A percentile compares a stretch with the other conserved stretches of the same genome.
Evolutionary conservation across 129 eudicot genomes (phyloP).

Genomic region (Chrysanthemum lavandulifolium): DNA sequence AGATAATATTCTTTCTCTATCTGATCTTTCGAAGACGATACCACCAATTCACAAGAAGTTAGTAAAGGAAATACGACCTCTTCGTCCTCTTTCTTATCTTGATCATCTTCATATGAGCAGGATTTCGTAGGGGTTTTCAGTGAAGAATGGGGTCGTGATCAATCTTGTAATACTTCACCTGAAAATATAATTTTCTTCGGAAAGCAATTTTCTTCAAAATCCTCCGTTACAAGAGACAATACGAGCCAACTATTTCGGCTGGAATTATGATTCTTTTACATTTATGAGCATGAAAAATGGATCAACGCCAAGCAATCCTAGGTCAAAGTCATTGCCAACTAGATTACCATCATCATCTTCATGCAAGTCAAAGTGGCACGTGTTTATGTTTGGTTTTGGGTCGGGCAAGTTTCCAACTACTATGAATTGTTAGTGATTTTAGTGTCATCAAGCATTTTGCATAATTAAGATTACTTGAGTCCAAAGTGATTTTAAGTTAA

Average conservation of each 20-base stretch:
- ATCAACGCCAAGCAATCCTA: background rate
- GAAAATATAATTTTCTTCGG: slow-evolving; percentile 14
- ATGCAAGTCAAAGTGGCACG: slow-evolving; percentile 1
- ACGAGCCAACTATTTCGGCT: slow-evolving; percentile 2
- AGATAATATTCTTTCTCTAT: slow-evolving; percentile 4
- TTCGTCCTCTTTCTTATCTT: background rate
- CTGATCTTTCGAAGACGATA: background rate
- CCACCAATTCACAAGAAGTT: background rate
- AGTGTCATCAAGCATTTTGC: too few species aligned
- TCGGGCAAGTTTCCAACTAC: slow-evolving; percentile 32
- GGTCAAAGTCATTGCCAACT: background rate
- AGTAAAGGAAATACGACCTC: background rate
- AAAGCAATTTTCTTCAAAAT: slow-evolving; percentile 6
- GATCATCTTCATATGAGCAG: slow-evolving; percentile 6
- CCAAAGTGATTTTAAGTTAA: too few species aligned
- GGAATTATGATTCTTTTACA: slow-evolving; percentile 7
- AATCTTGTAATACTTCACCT: background rate
- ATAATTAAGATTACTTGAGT: too few species aligned
- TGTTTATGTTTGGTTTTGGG: slow-evolving; percentile 32
- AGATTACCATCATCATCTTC: slow-evolving; percentile 4
- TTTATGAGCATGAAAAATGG: background rate
- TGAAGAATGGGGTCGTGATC: background rate
- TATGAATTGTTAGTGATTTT: slow-evolving; percentile 15
- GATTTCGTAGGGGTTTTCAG: slow-evolving; percentile 3
- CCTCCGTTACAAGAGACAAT: background rate